Percentiles rank a stretch among this genome's conserved stretches.
phyloP scores from a whole-genome alignment of 306 rosid genomes.

The Quercus cerris region DNA sequence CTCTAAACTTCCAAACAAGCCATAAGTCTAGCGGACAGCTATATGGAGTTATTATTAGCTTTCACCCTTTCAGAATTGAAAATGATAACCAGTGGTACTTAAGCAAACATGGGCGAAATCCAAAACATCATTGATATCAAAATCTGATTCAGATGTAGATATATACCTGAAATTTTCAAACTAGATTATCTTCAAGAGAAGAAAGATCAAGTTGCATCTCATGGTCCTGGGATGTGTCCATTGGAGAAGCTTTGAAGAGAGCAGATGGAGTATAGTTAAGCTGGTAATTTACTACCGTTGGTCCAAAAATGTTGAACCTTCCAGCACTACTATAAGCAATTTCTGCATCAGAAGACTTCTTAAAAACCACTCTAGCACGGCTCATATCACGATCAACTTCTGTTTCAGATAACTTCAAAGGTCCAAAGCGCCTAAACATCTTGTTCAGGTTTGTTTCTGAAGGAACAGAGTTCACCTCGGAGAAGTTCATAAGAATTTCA shows the following conservation, averaged over 20 bases:
- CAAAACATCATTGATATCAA: not conserved
- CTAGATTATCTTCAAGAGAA: slow-evolving; percentile 56
- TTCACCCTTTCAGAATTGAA: not conserved
- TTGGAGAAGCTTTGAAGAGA: slow-evolving; percentile 62
- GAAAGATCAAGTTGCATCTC: slow-evolving; percentile 84
- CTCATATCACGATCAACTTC: slow-evolving; percentile 85
- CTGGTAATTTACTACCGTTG: slow-evolving; percentile 71
- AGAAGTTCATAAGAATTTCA: slow-evolving; percentile 86
- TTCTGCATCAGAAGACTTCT: slow-evolving; percentile 79
- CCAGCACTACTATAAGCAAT: slow-evolving; percentile 81
- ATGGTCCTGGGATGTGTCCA: slow-evolving; percentile 63
- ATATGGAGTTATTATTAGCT: not conserved
- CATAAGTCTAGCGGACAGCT: not conserved
- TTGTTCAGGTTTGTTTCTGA: slow-evolving; percentile 70
- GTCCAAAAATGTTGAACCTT: slow-evolving; percentile 88
- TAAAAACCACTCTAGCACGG: slow-evolving; percentile 92
- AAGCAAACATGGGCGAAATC: slow-evolving; percentile 15
- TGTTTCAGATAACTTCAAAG: slow-evolving; percentile 83
- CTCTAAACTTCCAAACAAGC: no score
- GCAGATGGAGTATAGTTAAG: slow-evolving; percentile 72
- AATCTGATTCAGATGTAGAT: slow-evolving; percentile 4
- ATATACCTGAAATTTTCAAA: slow-evolving; percentile 47
- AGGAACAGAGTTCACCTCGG: slow-evolving; percentile 80
- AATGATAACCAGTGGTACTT: not conserved
- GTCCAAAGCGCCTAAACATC: slow-evolving; percentile 91